A percentile compares a stretch with the other conserved stretches of the same genome.
Conservation (phyloP, 441 rosid genomes). For the Mallotus japonicus region DNA sequence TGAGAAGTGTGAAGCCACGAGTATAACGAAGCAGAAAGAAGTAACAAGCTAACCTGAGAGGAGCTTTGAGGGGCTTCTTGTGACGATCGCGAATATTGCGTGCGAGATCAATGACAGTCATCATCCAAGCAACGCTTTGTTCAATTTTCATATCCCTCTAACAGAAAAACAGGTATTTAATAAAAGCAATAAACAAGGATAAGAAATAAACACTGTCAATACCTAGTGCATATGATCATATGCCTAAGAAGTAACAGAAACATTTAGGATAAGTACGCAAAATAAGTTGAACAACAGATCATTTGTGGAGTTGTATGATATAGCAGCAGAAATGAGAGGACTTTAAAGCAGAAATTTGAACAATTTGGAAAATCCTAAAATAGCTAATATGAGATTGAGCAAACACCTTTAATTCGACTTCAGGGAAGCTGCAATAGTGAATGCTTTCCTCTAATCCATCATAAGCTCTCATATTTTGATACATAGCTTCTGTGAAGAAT, state of each 20-base stretch:
- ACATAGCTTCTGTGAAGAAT: conserved; percentile 83
- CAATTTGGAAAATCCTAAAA: too few species aligned
- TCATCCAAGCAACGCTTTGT: conserved; percentile 87
- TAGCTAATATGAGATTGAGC: too few species aligned
- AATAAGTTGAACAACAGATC: too few species aligned
- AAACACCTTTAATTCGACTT: conserved; percentile 66
- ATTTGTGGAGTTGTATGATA: too few species aligned
- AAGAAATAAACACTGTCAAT: background rate
- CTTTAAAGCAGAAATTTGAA: too few species aligned
- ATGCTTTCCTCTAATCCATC: conserved; percentile 72
- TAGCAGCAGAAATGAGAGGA: too few species aligned
- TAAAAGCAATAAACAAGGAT: background rate
- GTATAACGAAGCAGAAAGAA: background rate
- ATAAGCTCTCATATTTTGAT: conserved; percentile 76
- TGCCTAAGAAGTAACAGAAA: too few species aligned
- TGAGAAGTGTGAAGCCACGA: background rate
- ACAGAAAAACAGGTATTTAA: conserved; percentile 10
- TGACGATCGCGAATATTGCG: conserved; percentile 91
- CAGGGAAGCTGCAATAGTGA: conserved; percentile 75
- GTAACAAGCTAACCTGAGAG: conserved; percentile 52
- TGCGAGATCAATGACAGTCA: conserved; percentile 84
- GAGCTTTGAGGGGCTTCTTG: conserved; percentile 79
- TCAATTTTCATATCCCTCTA: conserved; percentile 80
- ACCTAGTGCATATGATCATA: too few species aligned
- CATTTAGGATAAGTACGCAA: too few species aligned